Percentiles rank a stretch among this genome's conserved stretches.
phyloP scores from a whole-genome alignment of 1,139 yeast species.

The Sugiyamaella paludigena region DNA sequence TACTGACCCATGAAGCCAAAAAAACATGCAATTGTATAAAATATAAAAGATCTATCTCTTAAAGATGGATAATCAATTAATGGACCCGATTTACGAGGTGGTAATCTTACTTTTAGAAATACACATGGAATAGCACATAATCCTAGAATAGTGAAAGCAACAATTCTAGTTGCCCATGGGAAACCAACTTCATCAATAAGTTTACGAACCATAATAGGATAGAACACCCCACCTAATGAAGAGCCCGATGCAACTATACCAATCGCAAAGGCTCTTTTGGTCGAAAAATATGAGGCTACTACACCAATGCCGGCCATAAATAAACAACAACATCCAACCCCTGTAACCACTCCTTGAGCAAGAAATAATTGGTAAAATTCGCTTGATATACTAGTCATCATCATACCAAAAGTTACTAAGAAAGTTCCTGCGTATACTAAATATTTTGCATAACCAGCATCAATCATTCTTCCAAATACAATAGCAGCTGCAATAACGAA shows the following conservation, averaged over 20 bases:
- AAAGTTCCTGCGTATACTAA: constrained; percentile 45
- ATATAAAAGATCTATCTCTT: constrained; percentile 33
- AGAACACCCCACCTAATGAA: constrained; percentile 44
- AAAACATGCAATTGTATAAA: constrained; percentile 31
- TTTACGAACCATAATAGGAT: constrained; percentile 33
- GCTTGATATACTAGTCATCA: constrained; percentile 52
- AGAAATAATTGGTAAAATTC: constrained; percentile 55
- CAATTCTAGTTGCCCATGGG: constrained; percentile 36
- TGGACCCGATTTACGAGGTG: constrained; percentile 34
- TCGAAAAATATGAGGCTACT: constrained; percentile 50
- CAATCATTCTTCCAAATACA: constrained; percentile 41
- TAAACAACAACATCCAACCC: constrained; percentile 45
- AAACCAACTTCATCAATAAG: constrained; percentile 36
- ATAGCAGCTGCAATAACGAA: constrained; percentile 54
- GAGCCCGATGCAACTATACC: constrained; percentile 60
- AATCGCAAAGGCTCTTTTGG: constrained; percentile 52
- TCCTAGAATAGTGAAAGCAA: constrained; percentile 32
- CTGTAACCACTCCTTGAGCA: constrained; percentile 54
- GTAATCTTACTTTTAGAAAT: constrained; percentile 30
- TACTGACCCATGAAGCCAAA: constrained; percentile 38
- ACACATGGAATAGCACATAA: constrained; percentile 26
- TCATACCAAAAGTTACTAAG: constrained; percentile 44
- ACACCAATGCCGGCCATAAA: constrained; percentile 42
- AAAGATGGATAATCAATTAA: constrained; percentile 33
- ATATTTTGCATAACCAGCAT: constrained; percentile 35